phyloP scores from a whole-genome alignment of 345 rosid genomes.

The Physaria fendleri region DNA sequence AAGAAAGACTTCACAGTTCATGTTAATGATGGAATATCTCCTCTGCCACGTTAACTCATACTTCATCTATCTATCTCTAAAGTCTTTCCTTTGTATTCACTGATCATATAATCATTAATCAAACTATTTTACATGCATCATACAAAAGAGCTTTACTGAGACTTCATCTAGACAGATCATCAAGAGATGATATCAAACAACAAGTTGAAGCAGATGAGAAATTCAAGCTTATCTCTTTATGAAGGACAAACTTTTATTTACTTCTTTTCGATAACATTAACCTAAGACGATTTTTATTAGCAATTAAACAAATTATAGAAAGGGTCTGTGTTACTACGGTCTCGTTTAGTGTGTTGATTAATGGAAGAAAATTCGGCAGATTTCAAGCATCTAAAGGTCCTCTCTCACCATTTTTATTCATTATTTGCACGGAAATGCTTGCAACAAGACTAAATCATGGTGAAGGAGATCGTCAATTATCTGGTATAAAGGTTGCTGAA shows the following conservation, averaged over 20 bases:
- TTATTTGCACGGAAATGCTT: no score
- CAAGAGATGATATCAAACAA: constrained; percentile 56
- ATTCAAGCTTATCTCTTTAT: constrained; percentile 77
- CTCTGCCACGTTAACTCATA: constrained; percentile 43
- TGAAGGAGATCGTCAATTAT: no score
- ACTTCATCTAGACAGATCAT: constrained; percentile 81
- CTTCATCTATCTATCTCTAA: neutral
- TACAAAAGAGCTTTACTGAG: constrained; percentile 64
- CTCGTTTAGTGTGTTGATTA: no score
- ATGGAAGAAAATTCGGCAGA: no score
- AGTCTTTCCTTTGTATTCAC: neutral
- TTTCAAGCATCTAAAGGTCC: no score
- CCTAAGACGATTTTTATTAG: no score
- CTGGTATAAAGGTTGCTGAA: no score
- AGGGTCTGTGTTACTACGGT: no score
- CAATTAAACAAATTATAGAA: no score
- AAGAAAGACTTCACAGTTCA: no score
- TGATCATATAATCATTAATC: neutral
- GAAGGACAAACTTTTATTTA: constrained; percentile 73
- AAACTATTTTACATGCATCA: constrained; percentile 48
- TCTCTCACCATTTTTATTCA: no score
- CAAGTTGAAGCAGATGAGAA: constrained; percentile 91
- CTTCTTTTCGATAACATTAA: constrained; percentile 33
- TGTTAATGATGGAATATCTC: constrained; percentile 46
- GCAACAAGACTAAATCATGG: no score